Percentiles rank a stretch among this genome's conserved stretches.
Conservation (phyloP, 2,329 filamentous ascomycete species). For the Lachnellula occidentalis region DNA sequence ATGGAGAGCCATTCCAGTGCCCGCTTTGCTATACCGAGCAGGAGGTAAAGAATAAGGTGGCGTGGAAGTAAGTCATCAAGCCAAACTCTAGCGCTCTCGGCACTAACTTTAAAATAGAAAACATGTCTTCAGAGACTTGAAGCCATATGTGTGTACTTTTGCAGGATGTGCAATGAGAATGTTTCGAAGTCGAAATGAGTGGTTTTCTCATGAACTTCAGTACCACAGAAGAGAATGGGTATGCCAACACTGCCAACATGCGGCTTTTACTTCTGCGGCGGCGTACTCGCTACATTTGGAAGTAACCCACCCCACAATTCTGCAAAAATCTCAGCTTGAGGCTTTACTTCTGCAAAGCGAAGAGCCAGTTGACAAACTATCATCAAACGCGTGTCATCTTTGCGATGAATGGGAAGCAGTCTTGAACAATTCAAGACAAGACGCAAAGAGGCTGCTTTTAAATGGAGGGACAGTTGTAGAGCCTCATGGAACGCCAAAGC, state of each 20-base stretch:
- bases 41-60: slow-evolving; percentile 13
- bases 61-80: slow-evolving; percentile 18
- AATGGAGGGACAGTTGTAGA: slow-evolving; percentile 4
- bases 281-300: slow-evolving; percentile 15
- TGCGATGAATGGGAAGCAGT: slow-evolving; percentile 28
- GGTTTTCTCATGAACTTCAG: slow-evolving; percentile 32
- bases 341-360: slow-evolving; percentile 23
- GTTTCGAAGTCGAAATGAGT: slow-evolving; percentile 28
- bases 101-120: slow-evolving; percentile 12
- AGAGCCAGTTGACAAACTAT: slow-evolving; percentile 19
- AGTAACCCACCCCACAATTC: slow-evolving; percentile 4
- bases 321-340: slow-evolving; percentile 14
- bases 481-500: slow-evolving; percentile 12
- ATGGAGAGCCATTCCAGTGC: slow-evolving; percentile 22
- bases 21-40: slow-evolving; percentile 23
- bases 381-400: slow-evolving; percentile 25
- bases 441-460: slow-evolving; percentile 6
- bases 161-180: slow-evolving; percentile 27
- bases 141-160: slow-evolving; percentile 33
- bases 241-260: slow-evolving; percentile 21
- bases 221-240: slow-evolving; percentile 26
- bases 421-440: slow-evolving; percentile 9
- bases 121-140: slow-evolving; percentile 33
- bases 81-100: no score
- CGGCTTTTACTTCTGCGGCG: slow-evolving; percentile 4